Base-by-base conservation (phyloP, 2,329 filamentous ascomycete genomes). In the Juglanconis juglandina region DNA sequence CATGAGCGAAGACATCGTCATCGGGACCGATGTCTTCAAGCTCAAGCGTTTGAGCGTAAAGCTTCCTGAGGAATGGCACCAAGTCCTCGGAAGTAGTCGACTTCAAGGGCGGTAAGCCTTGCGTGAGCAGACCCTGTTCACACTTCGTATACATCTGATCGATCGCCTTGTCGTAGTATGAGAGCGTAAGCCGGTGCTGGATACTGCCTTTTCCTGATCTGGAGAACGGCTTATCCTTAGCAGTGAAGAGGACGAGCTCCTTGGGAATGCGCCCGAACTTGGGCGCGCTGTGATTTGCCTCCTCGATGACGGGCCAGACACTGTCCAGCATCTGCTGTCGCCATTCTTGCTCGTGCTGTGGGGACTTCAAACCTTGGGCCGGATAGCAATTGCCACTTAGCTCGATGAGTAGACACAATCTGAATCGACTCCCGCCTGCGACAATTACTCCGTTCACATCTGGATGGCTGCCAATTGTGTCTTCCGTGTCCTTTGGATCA, bases 401-500 rank as follows among this genome's bases (percentile, higher is more conserved):
- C 59, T 62, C 59, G 39, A 62, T 24, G 11, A 62, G 53, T n/a
- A 59, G 46, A 9, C 55, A 59, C 6, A 58, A 53, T 4, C 60
- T 37, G 50, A 57, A 62, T 37, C 62, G 57, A 3, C 62, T 34
- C 33, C 58, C 59, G 24, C 62, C 62, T 2, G 56, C 62, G 11
- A 64, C 53, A 24, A 64, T 56, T n/a, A 58, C 56, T 4, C 56
- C 44, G 6, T 24, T 35, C 24, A 64, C 51, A 3, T 53, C 39
- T 2, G 59, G 56, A 34, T 64, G 44, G 14, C 34, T 9, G 3
- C 48, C 59, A 17, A 64, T 64, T 11, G 51, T 58, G 30, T 62
- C 53, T 63, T 73, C 70, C 58, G 70, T 66, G 1, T 62, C 53
- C 10, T 70, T 62, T 1, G 72, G 72, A 33, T 73, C 71, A 5